phyloP scores from a whole-genome alignment of 129 eudicot genomes.

The Chrysanthemum lavandulifolium region DNA sequence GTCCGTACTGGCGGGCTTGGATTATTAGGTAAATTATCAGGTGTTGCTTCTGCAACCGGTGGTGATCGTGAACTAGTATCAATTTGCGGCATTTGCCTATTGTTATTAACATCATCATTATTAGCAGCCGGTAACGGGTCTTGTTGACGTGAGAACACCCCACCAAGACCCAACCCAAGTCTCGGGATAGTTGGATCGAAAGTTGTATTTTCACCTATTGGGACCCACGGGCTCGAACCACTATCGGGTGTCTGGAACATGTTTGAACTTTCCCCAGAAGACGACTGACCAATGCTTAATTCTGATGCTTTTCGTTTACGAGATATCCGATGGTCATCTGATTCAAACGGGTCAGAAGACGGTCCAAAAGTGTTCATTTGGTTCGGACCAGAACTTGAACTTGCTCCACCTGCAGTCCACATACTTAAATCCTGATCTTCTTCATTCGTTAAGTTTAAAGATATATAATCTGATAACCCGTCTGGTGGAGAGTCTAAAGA shows the following conservation, averaged over 20 bases:
- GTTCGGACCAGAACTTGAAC: conserved; percentile 42
- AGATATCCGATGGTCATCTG: conserved; percentile 56
- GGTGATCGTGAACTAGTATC: no score
- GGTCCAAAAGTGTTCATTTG: conserved; percentile 38
- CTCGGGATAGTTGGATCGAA: conserved; percentile 53
- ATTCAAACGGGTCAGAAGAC: conserved; percentile 21
- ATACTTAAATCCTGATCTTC: conserved; percentile 37
- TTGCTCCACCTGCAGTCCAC: conserved; percentile 60
- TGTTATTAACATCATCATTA: background rate
- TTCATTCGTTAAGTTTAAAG: conserved; percentile 38
- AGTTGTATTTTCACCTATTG: conserved; percentile 25
- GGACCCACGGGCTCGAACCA: conserved; percentile 42
- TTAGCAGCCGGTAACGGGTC: conserved; percentile 35
- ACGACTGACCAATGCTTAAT: conserved; percentile 63
- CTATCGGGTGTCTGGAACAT: conserved; percentile 40
- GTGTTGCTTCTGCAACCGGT: no score
- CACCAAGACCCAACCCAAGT: conserved; percentile 49
- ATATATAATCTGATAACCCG: conserved; percentile 43
- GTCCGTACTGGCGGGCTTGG: conserved; percentile 38
- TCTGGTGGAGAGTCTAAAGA: conserved; percentile 36
- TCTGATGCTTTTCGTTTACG: conserved; percentile 77
- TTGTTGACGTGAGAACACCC: background rate
- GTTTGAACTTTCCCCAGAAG: conserved; percentile 58
- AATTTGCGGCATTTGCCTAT: no score
- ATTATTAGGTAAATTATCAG: conserved; percentile 27